phyloP scores from a whole-genome alignment of 257 asterid genomes.

The Handroanthus guayacan region DNA sequence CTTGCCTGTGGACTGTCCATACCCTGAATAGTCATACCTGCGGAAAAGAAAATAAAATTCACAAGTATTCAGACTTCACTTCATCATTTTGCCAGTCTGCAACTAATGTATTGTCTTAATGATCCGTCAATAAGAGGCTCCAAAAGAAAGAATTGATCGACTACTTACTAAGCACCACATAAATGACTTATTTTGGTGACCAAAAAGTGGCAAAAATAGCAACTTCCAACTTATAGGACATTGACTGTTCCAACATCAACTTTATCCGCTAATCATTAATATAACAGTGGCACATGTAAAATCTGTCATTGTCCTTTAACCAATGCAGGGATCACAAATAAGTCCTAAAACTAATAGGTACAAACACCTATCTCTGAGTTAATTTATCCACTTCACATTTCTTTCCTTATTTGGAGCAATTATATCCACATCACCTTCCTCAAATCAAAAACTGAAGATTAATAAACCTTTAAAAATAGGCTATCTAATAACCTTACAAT shows the following conservation, averaged over 20 bases:
- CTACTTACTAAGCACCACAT: conserved; percentile 1
- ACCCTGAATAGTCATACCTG: conserved; percentile 97
- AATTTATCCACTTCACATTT: conserved; percentile 25
- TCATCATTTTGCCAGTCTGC: conserved; percentile 6
- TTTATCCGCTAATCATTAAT: not conserved
- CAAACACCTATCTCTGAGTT: conserved; percentile 20
- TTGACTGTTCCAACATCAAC: not conserved
- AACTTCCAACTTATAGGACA: not conserved
- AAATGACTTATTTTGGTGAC: not conserved
- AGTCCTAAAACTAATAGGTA: conserved; percentile 23
- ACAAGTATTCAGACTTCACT: conserved; percentile 33
- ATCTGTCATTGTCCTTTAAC: conserved; percentile 24
- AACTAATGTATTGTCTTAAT: too few species aligned
- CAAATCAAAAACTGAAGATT: conserved; percentile 9
- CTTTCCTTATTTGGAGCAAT: conserved; percentile 11
- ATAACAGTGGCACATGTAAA: not conserved
- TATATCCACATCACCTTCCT: conserved; percentile 26
- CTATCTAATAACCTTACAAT: conserved; percentile 31
- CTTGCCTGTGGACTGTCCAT: conserved; percentile 95
- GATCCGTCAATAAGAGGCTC: conserved; percentile 20
- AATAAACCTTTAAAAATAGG: not conserved
- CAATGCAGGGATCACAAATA: conserved; percentile 19
- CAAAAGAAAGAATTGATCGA: not conserved
- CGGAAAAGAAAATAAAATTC: conserved; percentile 31
- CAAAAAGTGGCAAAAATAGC: conserved; percentile 15